Conservation (phyloP, 2,329 filamentous ascomycete species). For the Sporothrix schenckii region DNA sequence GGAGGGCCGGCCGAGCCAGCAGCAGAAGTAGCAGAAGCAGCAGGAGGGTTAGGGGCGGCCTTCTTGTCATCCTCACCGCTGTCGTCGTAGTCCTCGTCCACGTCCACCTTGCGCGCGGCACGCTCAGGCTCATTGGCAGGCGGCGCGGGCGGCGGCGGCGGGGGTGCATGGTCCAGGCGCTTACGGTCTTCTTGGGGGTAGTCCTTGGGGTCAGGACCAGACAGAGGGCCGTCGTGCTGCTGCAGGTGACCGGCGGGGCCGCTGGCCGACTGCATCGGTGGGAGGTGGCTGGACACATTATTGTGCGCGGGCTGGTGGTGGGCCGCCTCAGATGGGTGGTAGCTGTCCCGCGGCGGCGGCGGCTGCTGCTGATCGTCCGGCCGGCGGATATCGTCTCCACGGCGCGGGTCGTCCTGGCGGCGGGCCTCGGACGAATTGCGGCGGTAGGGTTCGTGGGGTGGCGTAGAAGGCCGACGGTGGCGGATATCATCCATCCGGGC, state of each 20-base stretch:
- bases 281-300: slow-evolving; percentile 61
- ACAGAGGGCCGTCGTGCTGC: slow-evolving; percentile 56
- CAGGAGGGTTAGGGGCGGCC: slow-evolving; percentile 34
- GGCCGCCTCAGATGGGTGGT: slow-evolving; percentile 90
- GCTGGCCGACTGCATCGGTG: slow-evolving; percentile 63
- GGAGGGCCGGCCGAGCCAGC: slow-evolving; percentile 39
- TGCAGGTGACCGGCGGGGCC: slow-evolving; percentile 56
- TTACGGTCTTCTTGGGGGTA: slow-evolving; percentile 60
- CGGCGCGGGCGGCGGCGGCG: slow-evolving; percentile 55
- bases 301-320: slow-evolving; percentile 74
- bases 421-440: slow-evolving; percentile 76
- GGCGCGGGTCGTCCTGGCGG: slow-evolving; percentile 65
- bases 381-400: slow-evolving; percentile 56
- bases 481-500: slow-evolving; percentile 83
- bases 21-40: neutral
- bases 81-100: slow-evolving; percentile 97
- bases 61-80: slow-evolving; percentile 85
- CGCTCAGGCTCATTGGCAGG: slow-evolving; percentile 69
- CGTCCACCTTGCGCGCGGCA: slow-evolving; percentile 91
- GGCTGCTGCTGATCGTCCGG: slow-evolving; percentile 53
- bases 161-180: slow-evolving; percentile 51
- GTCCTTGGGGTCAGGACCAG: slow-evolving; percentile 55
- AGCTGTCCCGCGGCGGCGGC: slow-evolving; percentile 67
- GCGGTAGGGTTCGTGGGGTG: slow-evolving; percentile 68
- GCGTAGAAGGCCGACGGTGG: slow-evolving; percentile 76